Conservation (phyloP, 768 basidiomycete species). For the Auriscalpium orientale region DNA sequence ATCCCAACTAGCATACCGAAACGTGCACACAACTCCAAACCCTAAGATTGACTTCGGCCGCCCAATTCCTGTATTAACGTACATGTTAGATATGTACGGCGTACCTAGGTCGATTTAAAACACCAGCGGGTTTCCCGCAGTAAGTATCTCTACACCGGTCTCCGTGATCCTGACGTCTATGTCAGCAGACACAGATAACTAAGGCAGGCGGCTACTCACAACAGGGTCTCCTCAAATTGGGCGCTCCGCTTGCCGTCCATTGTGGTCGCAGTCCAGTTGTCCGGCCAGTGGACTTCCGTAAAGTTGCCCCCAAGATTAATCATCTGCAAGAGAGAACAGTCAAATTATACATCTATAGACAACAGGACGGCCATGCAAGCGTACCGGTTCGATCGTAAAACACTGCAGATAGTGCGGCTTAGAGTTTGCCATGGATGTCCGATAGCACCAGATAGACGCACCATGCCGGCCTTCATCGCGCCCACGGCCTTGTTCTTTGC, state of each 20-base stretch:
- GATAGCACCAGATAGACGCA: conserved; percentile 35
- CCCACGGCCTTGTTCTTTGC: conserved; percentile 91
- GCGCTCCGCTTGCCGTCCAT: conserved; percentile 85
- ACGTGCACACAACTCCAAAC: too few relatives aligned
- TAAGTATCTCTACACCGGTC: conserved; percentile 82
- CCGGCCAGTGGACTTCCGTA: conserved; percentile 81
- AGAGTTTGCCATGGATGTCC: not conserved
- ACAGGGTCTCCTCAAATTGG: conserved; percentile 94
- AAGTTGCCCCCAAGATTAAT: conserved; percentile 79
- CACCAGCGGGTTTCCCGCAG: conserved; percentile 41
- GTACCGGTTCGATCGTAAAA: conserved; percentile 76
- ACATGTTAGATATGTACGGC: too few relatives aligned
- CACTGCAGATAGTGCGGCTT: conserved; percentile 18
- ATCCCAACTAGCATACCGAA: too few relatives aligned
- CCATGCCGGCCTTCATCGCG: conserved; percentile 91
- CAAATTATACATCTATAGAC: conserved; percentile 1
- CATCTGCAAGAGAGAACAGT: conserved; percentile 49
- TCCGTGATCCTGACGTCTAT: conserved; percentile 67
- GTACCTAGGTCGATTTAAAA: conserved; percentile 9
- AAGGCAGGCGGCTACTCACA: conserved; percentile 37
- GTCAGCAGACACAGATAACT: conserved; percentile 13
- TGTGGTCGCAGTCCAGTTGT: conserved; percentile 96
- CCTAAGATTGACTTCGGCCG: too few relatives aligned
- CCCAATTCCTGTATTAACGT: too few relatives aligned
- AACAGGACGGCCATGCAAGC: too few relatives aligned